phyloP scores from a whole-genome alignment of 116 monocot genomes.

The Trichopus zeylanicus region DNA sequence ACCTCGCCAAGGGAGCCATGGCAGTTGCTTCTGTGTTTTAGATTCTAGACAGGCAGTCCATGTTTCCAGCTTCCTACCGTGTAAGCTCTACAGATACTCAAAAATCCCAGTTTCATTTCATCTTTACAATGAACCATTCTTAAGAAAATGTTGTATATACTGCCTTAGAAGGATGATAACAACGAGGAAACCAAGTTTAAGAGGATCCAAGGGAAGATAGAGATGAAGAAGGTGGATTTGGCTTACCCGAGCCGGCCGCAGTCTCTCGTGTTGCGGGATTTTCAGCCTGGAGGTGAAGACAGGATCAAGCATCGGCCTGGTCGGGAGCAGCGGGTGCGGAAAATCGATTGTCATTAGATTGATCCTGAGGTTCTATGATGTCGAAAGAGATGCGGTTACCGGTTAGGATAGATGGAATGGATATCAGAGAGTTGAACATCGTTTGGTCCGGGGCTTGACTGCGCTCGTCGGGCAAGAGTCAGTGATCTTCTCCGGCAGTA shows the following conservation, averaged over 20 bases:
- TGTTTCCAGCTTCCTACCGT: constrained; percentile 15
- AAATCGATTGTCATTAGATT: constrained; percentile 58
- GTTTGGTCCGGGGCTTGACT: constrained; percentile 32
- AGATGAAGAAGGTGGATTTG: constrained; percentile 48
- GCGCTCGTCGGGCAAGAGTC: constrained; percentile 70
- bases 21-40: constrained; percentile 62
- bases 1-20: constrained; percentile 65
- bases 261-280: constrained; percentile 32
- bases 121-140: too few species aligned
- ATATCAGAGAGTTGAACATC: constrained; percentile 40
- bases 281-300: constrained; percentile 53
- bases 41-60: constrained; percentile 50
- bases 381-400: constrained; percentile 31
- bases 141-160: neutral
- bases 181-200: constrained; percentile 1
- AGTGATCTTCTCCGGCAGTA: constrained; percentile 57
- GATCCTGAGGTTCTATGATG: constrained; percentile 70
- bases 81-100: constrained; percentile 12
- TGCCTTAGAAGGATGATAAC: neutral
- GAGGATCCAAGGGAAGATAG: constrained; percentile 50
- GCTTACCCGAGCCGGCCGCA: constrained; percentile 48
- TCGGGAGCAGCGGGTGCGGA: constrained; percentile 58
- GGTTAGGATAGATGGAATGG: constrained; percentile 36
- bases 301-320: constrained; percentile 39
- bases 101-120: too few species aligned